A percentile compares a stretch with the other conserved stretches of the same genome.
Evolutionary conservation across 176 grass and related monocot genomes (phyloP).

Genomic region (Avena atlantica): DNA sequence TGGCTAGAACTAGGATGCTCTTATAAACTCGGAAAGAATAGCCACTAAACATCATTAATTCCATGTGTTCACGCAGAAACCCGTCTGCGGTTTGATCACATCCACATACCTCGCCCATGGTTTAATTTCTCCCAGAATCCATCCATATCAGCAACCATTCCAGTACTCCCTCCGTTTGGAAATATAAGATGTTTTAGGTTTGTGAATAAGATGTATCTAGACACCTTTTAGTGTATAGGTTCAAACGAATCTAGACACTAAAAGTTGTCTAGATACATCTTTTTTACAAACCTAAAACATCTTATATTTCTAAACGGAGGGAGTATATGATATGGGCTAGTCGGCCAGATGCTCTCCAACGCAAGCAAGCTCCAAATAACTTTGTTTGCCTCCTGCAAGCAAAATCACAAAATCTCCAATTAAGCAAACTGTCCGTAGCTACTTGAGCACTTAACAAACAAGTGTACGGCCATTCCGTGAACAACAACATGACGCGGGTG

Average conservation of each 20-base stretch:
- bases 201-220: too few relatives aligned
- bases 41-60: not conserved
- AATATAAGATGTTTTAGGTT: too few relatives aligned
- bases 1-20: too few relatives aligned
- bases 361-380: not conserved
- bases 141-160: not conserved
- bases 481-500: not conserved
- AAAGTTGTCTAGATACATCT: too few relatives aligned
- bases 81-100: too few relatives aligned
- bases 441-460: too few relatives aligned
- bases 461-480: not conserved
- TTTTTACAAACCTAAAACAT: too few relatives aligned
- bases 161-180: too few relatives aligned
- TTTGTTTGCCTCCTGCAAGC: conserved; percentile 10
- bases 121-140: not conserved
- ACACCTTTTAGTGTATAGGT: too few relatives aligned
- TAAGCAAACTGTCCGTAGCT: not conserved
- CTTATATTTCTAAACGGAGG: too few relatives aligned
- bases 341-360: not conserved
- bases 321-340: not conserved
- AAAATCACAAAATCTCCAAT: not conserved
- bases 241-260: too few relatives aligned
- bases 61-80: not conserved
- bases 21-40: too few relatives aligned
- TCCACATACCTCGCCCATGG: not conserved